Evolutionary conservation across 139 green algal species (phyloP), one percentile per base, ranked within the genome.

Genomic region (Coccomyxa sp.): DNA sequence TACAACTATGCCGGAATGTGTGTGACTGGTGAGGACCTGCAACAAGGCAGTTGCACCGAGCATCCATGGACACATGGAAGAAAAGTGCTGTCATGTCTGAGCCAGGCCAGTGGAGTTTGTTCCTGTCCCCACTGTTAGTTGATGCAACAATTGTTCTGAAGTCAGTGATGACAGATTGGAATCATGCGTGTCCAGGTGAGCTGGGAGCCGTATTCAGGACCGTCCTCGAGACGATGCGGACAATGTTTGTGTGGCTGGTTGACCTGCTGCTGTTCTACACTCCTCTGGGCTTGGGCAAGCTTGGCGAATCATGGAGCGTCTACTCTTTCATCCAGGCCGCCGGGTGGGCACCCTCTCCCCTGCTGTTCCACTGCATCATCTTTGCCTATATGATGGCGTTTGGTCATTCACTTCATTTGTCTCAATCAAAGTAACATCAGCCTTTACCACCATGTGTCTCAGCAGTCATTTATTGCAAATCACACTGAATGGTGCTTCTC

Each of bases 1-100:
- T 95, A 95, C 91, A 95, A 95, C 82, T 86, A 95, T 27, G 79
- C 83, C 0, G 92, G 92, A 63, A 95, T 95, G 92, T 92, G 85
- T 30, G 92, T 95, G 14, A 95, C 91, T 58, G 85, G 85, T 86
- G 21, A n/a, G 60, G 25, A 14, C 38, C 38, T 51, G 38, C 38
- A 51, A 51, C 38, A 11, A 51, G 3, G 7, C 38, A 51, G 3
- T 51, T 51, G 38, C 7, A 51, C 3, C 38, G 38, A 51, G 38
- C 3, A 51, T 51, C n/a, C n/a, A 15, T 27, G 68, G 58, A 31
- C 74, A 28, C 71, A 15, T 78, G 13, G 1, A 31, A 79, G 25
- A 7, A 79, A 79, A 27, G 10, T 9, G 10, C 7, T 71, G 18
- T 71, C 63, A 9, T 71, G 63, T 51, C 38, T 51, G 38, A 51